Evolutionary conservation across 2,329 filamentous ascomycete genomes (phyloP).

Genomic region (Exophiala sp.): DNA sequence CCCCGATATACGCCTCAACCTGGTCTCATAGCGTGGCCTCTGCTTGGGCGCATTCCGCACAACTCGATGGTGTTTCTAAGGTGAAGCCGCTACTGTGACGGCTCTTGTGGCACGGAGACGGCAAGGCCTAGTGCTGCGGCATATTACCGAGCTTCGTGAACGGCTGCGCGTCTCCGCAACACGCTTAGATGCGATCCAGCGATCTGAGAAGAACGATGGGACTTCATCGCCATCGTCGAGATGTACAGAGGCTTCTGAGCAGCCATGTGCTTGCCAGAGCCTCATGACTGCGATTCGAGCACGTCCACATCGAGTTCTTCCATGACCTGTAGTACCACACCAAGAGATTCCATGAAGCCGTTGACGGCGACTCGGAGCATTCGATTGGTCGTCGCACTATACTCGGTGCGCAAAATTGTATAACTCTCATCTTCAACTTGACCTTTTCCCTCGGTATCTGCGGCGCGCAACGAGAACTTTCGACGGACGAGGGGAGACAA

Average conservation of each 20-base stretch:
- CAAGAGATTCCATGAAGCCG: constrained; percentile 88
- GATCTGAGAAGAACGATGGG: background rate
- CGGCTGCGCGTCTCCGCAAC: too few species aligned
- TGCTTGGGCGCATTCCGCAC: background rate
- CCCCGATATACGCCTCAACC: too few species aligned
- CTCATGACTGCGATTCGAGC: constrained; percentile 43
- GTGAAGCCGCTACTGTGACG: background rate
- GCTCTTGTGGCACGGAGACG: too few species aligned
- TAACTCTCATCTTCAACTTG: constrained; percentile 35
- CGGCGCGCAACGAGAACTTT: constrained; percentile 56
- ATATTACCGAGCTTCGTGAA: too few species aligned
- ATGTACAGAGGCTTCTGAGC: background rate
- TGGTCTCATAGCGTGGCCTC: too few species aligned
- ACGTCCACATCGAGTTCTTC: constrained; percentile 84
- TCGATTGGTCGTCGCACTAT: constrained; percentile 85
- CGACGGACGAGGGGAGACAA: constrained; percentile 79
- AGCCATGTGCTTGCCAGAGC: background rate
- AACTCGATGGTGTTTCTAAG: background rate
- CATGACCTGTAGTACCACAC: constrained; percentile 84
- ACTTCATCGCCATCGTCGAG: background rate
- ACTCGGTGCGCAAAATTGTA: constrained; percentile 67
- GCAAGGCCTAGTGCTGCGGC: too few species aligned
- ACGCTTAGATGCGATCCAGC: background rate
- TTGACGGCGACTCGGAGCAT: constrained; percentile 97
- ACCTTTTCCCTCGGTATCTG: constrained; percentile 18